These are phyloP conservation scores for Phlegmacium glaucopus DNA, from an alignment of 768 basidiomycete species.

Conservation along the genomic window DNA sequence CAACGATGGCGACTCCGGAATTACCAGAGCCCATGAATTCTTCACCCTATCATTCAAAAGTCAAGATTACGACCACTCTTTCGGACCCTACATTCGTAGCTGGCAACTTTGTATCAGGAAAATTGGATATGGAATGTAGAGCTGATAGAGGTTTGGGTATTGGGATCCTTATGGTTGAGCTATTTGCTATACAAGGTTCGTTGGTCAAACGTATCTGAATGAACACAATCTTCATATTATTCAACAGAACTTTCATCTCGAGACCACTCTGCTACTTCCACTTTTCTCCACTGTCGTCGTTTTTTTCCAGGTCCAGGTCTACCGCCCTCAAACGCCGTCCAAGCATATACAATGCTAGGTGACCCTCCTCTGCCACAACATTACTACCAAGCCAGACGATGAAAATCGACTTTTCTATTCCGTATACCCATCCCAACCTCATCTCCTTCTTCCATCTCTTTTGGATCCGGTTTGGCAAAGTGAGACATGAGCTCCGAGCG, in stretches of 20 bases:
- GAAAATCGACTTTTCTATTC: constrained; percentile 77
- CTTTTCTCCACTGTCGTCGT: constrained; percentile 66
- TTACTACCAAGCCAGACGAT: constrained; percentile 73
- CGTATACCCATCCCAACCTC: constrained; percentile 66
- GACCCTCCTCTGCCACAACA: constrained; percentile 59
- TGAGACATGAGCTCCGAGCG: constrained; percentile 72
- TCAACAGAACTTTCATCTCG: constrained; percentile 66
- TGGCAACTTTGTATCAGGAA: constrained; percentile 64
- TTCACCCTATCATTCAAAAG: constrained; percentile 73
- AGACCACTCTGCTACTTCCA: constrained; percentile 78
- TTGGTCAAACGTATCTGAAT: not conserved
- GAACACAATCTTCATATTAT: constrained; percentile 6
- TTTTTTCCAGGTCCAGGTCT: constrained; percentile 80
- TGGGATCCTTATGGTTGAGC: constrained; percentile 72
- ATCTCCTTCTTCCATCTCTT: constrained; percentile 68
- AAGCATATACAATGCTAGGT: constrained; percentile 54
- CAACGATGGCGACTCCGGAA: too few relatives aligned
- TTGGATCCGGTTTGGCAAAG: constrained; percentile 65
- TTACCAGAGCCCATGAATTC: constrained; percentile 73
- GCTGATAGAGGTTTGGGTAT: constrained; percentile 74
- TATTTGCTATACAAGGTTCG: constrained; percentile 70
- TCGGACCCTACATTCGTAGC: constrained; percentile 62
- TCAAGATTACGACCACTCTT: constrained; percentile 63
- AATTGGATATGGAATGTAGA: constrained; percentile 77
- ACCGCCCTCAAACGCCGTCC: constrained; percentile 82